Base-by-base conservation (phyloP, 1,284 basidiomycete species). In the Irpex lacteus region DNA sequence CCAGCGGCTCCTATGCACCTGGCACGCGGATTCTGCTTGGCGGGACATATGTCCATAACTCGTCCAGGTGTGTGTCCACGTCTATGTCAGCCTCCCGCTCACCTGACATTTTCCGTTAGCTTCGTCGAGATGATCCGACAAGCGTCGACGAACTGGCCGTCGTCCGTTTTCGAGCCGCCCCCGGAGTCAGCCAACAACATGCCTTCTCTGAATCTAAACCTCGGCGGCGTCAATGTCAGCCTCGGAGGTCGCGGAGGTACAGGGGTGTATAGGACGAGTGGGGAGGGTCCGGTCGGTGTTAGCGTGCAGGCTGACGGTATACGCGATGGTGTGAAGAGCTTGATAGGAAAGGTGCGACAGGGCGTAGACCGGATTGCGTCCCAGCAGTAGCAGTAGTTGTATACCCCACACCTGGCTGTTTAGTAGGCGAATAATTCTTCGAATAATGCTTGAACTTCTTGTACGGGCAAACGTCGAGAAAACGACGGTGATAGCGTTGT, bases 21-120 rank as follows among this genome's bases (percentile, higher is more conserved):
- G 89, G 89, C 5, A 86, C 86, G 13, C 83, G 95, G 26, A 80
- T 98, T 55, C 76, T 98, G 2, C 86, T 98, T 2, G 96, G 96
- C 7, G 96, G 96, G 8, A 96, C 94, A 50, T 96, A 90, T 67
- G 85, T 98, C 15, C 95, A 96, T 75, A 98, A 98, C 74, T 97
- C 95, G 3, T 88, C 88, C 18, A 92, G 88, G 94, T 95, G 74
- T 65, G 83, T 69, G 60, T 6, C 34, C 36, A n/a, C 64, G 40
- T 50, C 47, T 18, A 40, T 11, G 64, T 64, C 62, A 52, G 37
- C 61, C 56, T 63, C 64, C 60, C 70, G 62, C 69, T 21, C 61
- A 49, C 36, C 49, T n/a, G n/a, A 26, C 38, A 37, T 13, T 2
- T 15, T 37, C 8, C 3, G 44, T 7, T 70, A 92, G 89, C 70